Percentiles rank a stretch among this genome's conserved stretches.
Conservation (phyloP, 768 basidiomycete species). For the Rhizopogon sp. region DNA sequence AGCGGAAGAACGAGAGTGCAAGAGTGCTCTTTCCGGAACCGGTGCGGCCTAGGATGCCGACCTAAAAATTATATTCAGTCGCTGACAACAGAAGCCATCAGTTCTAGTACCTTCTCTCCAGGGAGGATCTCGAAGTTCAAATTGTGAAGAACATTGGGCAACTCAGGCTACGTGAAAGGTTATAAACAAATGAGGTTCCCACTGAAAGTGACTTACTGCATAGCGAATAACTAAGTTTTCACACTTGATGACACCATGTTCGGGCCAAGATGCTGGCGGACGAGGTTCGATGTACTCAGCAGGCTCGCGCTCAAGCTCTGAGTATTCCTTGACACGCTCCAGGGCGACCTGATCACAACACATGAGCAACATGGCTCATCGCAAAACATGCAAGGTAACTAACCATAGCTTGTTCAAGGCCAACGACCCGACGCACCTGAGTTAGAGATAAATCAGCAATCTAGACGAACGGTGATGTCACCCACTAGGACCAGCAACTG, state of each 20-base stretch:
- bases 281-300: constrained; percentile 84
- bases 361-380: not conserved
- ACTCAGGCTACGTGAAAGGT: constrained; percentile 53
- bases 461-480: not conserved
- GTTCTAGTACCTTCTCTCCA: constrained; percentile 59
- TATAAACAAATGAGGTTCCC: not conserved
- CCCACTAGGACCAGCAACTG: constrained; percentile 59
- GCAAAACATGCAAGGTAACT: not conserved
- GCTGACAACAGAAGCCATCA: not conserved
- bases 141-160: constrained; percentile 80
- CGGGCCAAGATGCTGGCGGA: constrained; percentile 79
- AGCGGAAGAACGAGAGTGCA: constrained; percentile 82
- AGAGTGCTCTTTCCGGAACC: constrained; percentile 77
- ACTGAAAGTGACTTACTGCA: constrained; percentile 45
- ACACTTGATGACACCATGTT: constrained; percentile 60
- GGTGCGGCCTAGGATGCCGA: constrained; percentile 70
- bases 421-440: constrained; percentile 74
- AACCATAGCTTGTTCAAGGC: constrained; percentile 91
- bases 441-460: constrained; percentile 1
- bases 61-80: constrained; percentile 26
- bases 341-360: constrained; percentile 56
- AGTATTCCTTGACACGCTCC: constrained; percentile 90
- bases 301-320: constrained; percentile 70
- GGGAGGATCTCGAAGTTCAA: constrained; percentile 70
- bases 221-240: constrained; percentile 75